phyloP scores from a whole-genome alignment of 2,329 filamentous ascomycete genomes.

The Aspergillus brunneoviolaceus region DNA sequence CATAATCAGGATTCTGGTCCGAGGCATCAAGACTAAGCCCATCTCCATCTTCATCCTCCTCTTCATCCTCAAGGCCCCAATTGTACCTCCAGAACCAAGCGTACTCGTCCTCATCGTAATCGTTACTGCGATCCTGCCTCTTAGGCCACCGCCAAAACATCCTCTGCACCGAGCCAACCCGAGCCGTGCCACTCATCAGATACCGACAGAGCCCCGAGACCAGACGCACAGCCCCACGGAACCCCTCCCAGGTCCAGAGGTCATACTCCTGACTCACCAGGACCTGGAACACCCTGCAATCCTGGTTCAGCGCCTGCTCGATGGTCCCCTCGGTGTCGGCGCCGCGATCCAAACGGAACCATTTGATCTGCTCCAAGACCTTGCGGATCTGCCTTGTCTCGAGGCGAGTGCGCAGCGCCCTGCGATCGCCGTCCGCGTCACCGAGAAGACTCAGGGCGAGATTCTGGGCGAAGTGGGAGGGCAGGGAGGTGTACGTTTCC shows the following conservation, averaged over 20 bases:
- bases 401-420: constrained; percentile 9
- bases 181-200: constrained; percentile 28
- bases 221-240: constrained; percentile 17
- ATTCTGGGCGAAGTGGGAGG: background rate
- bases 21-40: background rate
- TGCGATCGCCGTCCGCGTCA: constrained; percentile 9
- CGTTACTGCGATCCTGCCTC: constrained; percentile 7
- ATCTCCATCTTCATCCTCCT: constrained; percentile 12
- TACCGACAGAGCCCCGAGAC: constrained; percentile 26
- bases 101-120: background rate
- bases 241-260: constrained; percentile 26
- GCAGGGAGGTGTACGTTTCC: background rate
- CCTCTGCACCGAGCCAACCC: constrained; percentile 25
- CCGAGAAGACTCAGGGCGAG: constrained; percentile 22
- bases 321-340: constrained; percentile 16
- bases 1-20: background rate
- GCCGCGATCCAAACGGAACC: constrained; percentile 9
- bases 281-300: constrained; percentile 23
- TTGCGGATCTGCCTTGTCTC: constrained; percentile 15
- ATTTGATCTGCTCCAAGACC: constrained; percentile 16
- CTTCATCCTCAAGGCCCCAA: background rate
- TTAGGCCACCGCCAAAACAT: constrained; percentile 22
- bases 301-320: background rate
- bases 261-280: constrained; percentile 29
- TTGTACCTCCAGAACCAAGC: background rate